Base-by-base conservation (phyloP, 768 basidiomycete species). In the Boletus pseudo-olivaceus region DNA sequence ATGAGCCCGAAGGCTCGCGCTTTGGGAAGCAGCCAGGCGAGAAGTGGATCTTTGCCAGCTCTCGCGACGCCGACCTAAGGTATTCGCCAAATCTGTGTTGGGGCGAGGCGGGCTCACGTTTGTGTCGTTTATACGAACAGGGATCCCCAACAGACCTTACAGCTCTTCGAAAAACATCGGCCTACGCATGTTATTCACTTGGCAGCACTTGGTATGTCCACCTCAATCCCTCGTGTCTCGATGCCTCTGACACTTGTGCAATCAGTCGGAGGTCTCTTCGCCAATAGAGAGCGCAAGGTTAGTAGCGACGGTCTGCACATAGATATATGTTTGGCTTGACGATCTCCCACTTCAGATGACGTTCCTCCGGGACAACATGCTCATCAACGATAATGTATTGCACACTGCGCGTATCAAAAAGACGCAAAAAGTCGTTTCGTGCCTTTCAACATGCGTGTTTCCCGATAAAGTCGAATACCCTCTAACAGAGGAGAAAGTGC, bases 181-280 rank as follows among this genome's bases (percentile, higher is more conserved):
- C 94, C 96, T 0, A 96, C 92, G 1, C 88, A 95, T 80, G 93
- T 98, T 63, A 97, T 98, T 65, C 96, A 98, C 75, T 83, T 97
- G 43, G 95, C 94, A 34, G 94, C 95, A 6, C 82, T 93, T 39
- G 92, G 91, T 93, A 64, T n/a, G 84, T 50, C 26, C 29, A 17
- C 14, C 35, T 48, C 42, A 20, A 42, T 12, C 20, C 26, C 30
- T 33, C 52, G 27, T 32, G 19, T 54, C 26, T 20, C 38, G 45
- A 59, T 52, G 42, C 5, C 42, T 29, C 51, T 66, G 27, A 52
- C 43, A 45, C 27, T 17, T 38, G 38, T 19, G 47, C 42, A 45
- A 55, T 46, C 57, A 93, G 95, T 98, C 49, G 96, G 95, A 5
- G 95, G 95, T 11, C 77, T 98, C 19, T 98, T 96, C 79, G 88